Conservation (phyloP, 148 eudicot genomes). For the Mesembryanthemum crystallinum region DNA sequence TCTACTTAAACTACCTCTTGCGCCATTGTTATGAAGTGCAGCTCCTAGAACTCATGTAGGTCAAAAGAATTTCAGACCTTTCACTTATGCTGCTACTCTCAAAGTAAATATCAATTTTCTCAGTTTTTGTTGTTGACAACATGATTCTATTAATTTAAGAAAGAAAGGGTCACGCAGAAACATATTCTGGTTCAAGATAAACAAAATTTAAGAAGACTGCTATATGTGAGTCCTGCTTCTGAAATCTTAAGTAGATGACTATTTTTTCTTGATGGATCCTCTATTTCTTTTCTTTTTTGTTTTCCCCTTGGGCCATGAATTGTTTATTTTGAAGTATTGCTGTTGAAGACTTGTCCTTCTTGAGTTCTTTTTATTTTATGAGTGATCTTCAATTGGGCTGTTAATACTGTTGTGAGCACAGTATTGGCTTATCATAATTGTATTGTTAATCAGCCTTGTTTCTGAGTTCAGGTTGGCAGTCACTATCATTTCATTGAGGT, state of each 20-base stretch:
- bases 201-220: background rate
- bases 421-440: background rate
- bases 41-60: background rate
- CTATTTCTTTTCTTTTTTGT: background rate
- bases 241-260: background rate
- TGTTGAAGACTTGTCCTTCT: background rate
- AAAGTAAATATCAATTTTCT: background rate
- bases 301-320: background rate
- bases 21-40: background rate
- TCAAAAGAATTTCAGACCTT: background rate
- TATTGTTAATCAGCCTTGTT: background rate
- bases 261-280: background rate
- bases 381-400: background rate
- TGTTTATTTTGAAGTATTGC: background rate
- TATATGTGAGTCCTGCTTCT: background rate
- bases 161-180: background rate
- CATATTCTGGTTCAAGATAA: background rate
- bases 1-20: background rate
- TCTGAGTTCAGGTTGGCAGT: slow-evolving; percentile 77
- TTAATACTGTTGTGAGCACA: background rate
- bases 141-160: background rate
- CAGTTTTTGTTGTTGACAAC: background rate
- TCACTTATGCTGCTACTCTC: background rate
- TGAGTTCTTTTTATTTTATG: background rate
- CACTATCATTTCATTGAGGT: slow-evolving; percentile 97